A percentile compares a stretch with the other conserved stretches of the same genome.
These are phyloP conservation scores for Pyrenochaeta sp. DNA, from an alignment of 2,329 filamentous ascomycete genomes.

Conservation along the genomic window DNA sequence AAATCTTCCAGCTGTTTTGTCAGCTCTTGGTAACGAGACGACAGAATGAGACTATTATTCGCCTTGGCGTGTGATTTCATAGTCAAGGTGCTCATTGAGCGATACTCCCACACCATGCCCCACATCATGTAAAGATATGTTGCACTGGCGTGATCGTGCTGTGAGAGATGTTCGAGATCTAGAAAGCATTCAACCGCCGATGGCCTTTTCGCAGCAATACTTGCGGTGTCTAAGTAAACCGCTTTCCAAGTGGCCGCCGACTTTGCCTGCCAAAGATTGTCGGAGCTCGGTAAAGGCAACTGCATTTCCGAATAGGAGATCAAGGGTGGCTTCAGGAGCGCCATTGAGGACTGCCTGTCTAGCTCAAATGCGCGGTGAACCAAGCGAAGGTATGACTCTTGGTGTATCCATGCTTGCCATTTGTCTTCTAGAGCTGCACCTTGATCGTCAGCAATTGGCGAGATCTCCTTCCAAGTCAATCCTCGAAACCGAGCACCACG, in stretches of 20 bases:
- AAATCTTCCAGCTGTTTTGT: slow-evolving; percentile 65
- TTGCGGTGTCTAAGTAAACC: slow-evolving; percentile 58
- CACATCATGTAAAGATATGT: slow-evolving; percentile 73
- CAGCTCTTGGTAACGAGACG: slow-evolving; percentile 62
- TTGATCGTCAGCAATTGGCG: slow-evolving; percentile 63
- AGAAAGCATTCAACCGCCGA: slow-evolving; percentile 40
- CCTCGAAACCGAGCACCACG: slow-evolving; percentile 67
- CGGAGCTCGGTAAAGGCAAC: slow-evolving; percentile 69
- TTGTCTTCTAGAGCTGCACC: slow-evolving; percentile 67
- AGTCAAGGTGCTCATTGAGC: slow-evolving; percentile 65
- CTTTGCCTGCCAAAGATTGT: slow-evolving; percentile 71
- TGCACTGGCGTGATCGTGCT: slow-evolving; percentile 54
- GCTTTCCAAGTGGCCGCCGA: slow-evolving; percentile 71
- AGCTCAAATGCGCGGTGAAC: slow-evolving; percentile 71
- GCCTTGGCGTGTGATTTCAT: slow-evolving; percentile 50
- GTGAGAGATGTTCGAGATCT: slow-evolving; percentile 32
- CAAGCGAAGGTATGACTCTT: slow-evolving; percentile 74
- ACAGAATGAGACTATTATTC: slow-evolving; percentile 49
- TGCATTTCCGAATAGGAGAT: slow-evolving; percentile 75
- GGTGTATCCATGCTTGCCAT: slow-evolving; percentile 70
- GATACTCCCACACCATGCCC: slow-evolving; percentile 72
- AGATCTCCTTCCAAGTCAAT: slow-evolving; percentile 62
- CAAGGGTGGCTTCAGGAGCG: slow-evolving; percentile 68
- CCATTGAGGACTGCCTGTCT: slow-evolving; percentile 73
- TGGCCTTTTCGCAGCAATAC: slow-evolving; percentile 25